A percentile compares a stretch with the other conserved stretches of the same genome.
These are phyloP conservation scores for Cyclotella kingstonii DNA, from an alignment of 108 stramenopile species.

Conservation along the genomic window DNA sequence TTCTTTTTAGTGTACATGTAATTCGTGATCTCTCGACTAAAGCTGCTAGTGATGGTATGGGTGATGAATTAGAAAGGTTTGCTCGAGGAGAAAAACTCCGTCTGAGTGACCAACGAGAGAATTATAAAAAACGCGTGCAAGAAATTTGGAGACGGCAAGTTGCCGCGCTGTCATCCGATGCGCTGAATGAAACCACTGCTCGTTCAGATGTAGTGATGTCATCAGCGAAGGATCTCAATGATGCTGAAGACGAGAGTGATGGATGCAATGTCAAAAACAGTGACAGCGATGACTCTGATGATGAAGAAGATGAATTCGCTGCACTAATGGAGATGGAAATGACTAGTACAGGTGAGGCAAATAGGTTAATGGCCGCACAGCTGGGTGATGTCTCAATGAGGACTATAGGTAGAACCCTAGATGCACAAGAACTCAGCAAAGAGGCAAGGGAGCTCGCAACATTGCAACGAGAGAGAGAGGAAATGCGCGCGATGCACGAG, in stretches of 20 bases:
- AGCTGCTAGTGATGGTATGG: slow-evolving; percentile 85
- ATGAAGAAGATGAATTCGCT: slow-evolving; percentile 64
- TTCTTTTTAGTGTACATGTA: slow-evolving; percentile 65
- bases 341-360: slow-evolving; percentile 67
- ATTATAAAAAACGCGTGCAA: slow-evolving; percentile 83
- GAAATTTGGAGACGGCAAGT: slow-evolving; percentile 88
- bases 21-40: slow-evolving; percentile 90
- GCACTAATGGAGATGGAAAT: slow-evolving; percentile 72
- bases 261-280: slow-evolving; percentile 38
- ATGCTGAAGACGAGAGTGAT: slow-evolving; percentile 43
- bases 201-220: slow-evolving; percentile 24
- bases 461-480: slow-evolving; percentile 68
- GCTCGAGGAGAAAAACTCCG: slow-evolving; percentile 89
- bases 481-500: slow-evolving; percentile 65
- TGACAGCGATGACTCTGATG: slow-evolving; percentile 21
- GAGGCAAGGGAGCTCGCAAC: slow-evolving; percentile 82
- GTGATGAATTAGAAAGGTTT: slow-evolving; percentile 81
- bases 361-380: slow-evolving; percentile 67
- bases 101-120: slow-evolving; percentile 81
- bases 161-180: slow-evolving; percentile 52
- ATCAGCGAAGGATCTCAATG: slow-evolving; percentile 18
- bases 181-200: slow-evolving; percentile 10
- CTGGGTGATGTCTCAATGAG: slow-evolving; percentile 35
- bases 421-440: slow-evolving; percentile 53
- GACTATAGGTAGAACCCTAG: slow-evolving; percentile 17